Evolutionary conservation across 305 asterid species (phyloP).

Genomic region (Plantago rigida): DNA sequence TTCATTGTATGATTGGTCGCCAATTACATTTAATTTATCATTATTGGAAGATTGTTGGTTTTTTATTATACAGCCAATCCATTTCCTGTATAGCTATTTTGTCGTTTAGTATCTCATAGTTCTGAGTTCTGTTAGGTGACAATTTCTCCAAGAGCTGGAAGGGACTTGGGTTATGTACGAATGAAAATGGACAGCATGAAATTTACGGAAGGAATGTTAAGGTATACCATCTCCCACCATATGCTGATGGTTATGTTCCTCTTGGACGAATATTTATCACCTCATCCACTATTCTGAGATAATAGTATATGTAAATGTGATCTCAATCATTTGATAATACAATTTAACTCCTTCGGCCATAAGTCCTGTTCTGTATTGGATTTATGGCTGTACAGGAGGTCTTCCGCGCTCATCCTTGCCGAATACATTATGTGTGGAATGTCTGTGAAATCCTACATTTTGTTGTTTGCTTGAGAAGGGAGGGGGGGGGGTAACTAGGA

Average conservation of each 20-base stretch:
- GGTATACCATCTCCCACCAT: constrained; percentile 33
- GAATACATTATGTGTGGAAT: no score
- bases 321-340: no score
- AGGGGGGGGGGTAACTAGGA: no score
- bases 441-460: no score
- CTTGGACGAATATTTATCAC: background rate
- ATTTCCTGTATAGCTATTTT: background rate
- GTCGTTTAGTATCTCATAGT: constrained; percentile 12
- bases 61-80: background rate
- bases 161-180: constrained; percentile 81
- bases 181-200: constrained; percentile 69
- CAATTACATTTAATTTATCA: background rate
- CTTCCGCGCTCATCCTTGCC: no score
- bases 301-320: no score
- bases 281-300: no score
- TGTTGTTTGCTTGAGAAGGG: no score
- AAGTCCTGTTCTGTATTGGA: no score
- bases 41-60: background rate
- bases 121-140: constrained; percentile 45
- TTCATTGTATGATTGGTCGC: background rate
- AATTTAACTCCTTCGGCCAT: no score
- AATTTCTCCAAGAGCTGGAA: constrained; percentile 85
- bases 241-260: background rate
- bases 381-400: no score
- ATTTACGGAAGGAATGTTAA: constrained; percentile 73